phyloP scores from a whole-genome alignment of 148 eudicot genomes.

The Chenopodium quinoa region DNA sequence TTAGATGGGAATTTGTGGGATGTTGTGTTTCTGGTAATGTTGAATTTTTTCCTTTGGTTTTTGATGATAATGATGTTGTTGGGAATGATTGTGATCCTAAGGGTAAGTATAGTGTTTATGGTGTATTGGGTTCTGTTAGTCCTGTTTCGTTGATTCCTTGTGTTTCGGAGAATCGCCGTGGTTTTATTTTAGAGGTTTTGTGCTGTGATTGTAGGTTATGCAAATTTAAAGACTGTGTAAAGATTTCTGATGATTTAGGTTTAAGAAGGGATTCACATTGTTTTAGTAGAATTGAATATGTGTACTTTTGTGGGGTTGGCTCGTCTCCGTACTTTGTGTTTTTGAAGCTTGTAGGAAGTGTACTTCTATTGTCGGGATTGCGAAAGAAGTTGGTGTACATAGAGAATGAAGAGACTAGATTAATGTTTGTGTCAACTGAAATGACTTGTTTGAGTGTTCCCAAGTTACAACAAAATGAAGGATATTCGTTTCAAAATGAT shows the following conservation, averaged over 20 bases:
- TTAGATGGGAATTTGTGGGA: constrained; percentile 46
- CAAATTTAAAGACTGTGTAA: constrained; percentile 29
- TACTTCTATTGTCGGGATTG: constrained; percentile 45
- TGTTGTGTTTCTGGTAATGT: not conserved
- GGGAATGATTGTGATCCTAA: constrained; percentile 28
- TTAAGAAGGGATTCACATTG: constrained; percentile 30
- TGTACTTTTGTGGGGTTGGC: constrained; percentile 58
- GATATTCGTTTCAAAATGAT: constrained; percentile 13
- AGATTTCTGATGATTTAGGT: constrained; percentile 3
- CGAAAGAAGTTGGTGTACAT: constrained; percentile 70
- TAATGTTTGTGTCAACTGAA: constrained; percentile 59
- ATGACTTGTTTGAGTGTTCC: constrained; percentile 33
- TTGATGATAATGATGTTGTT: constrained; percentile 23
- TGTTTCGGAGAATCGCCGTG: constrained; percentile 30
- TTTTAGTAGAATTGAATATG: constrained; percentile 33
- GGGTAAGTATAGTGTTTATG: constrained; percentile 36
- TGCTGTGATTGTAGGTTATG: constrained; percentile 59
- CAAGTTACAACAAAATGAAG: constrained; percentile 8
- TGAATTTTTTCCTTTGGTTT: constrained; percentile 34
- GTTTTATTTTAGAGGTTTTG: constrained; percentile 56
- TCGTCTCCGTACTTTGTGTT: constrained; percentile 66
- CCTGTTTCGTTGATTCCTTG: constrained; percentile 60
- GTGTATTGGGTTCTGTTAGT: constrained; percentile 59
- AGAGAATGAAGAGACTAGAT: constrained; percentile 48
- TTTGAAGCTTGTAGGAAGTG: constrained; percentile 45